Base-by-base conservation (phyloP, 2,329 filamentous ascomycete species). In the Fonsecaea erecta region DNA sequence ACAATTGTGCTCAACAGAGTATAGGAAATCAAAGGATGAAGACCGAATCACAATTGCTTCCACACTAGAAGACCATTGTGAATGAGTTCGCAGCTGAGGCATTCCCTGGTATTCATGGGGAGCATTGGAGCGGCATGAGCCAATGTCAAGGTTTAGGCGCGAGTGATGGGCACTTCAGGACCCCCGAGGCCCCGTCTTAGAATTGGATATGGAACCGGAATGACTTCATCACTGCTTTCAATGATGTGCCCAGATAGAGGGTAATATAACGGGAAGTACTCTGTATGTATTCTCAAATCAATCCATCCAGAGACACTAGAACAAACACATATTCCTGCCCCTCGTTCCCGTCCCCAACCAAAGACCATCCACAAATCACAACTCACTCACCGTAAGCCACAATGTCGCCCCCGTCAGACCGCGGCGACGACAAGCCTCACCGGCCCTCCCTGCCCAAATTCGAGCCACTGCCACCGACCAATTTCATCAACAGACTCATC, bases 401-500 rank as follows among this genome's bases (percentile, higher is more conserved):
- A 21, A 58, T 48, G 55, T 34, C 55, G 7, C 7, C 35, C 26
- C 34, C 37, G 28, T 24, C 35, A 46, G 35, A 48, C 11, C 55
- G 46, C 24, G 40, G 52, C 30, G 12, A 59, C 3, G 59, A 63
- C n/a, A n/a, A n/a, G n/a, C n/a, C n/a, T n/a, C n/a, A n/a, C n/a
- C n/a, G n/a, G 24, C 48, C 60, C 8, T 46, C 51, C 18, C 52
- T 68, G 9, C 66, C 66, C 26, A 65, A 66, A 24, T 68, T 68
- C 64, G 63, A 68, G 37, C 66, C 66, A 14, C 56, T 68, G 2
- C 63, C 66, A 11, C 60, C 60, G 7, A 64, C 56, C 35, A 63
- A 65, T 26, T 52, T 65, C 34, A 34, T 68, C 60, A 66, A 68
- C 30, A 34, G 66, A 12, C 32, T 68, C 9, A 68, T 68, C 56